Percentiles rank a stretch among this genome's conserved stretches.
Conservation (phyloP, 2,329 filamentous ascomycete genomes). For the Tolypocladium pustulatum region DNA sequence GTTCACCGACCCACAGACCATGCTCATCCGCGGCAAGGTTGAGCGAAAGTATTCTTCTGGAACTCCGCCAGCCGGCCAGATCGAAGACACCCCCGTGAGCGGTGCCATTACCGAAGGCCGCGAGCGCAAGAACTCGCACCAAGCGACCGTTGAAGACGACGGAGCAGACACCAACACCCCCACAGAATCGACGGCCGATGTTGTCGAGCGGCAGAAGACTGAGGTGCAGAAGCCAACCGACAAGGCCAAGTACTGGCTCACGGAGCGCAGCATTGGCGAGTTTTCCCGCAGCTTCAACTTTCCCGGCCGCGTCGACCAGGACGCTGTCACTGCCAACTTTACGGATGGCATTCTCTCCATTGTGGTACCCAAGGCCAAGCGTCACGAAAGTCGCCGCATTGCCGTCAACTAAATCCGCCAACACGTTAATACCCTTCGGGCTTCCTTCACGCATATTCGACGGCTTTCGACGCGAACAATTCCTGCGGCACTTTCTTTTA, state of each 20-base stretch:
- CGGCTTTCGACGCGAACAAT: not conserved
- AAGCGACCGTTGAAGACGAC: conserved; percentile 59
- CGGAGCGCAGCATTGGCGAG: conserved; percentile 54
- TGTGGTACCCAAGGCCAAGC: conserved; percentile 55
- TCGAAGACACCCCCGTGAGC: conserved; percentile 30
- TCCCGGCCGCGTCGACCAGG: conserved; percentile 51
- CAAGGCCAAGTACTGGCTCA: conserved; percentile 58
- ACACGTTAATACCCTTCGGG: not conserved
- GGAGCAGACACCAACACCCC: conserved; percentile 18
- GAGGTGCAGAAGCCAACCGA: conserved; percentile 20
- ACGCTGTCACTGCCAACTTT: conserved; percentile 49
- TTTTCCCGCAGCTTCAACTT: conserved; percentile 62
- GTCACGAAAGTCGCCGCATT: conserved; percentile 46
- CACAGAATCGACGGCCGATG: conserved; percentile 11
- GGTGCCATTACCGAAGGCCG: conserved; percentile 31
- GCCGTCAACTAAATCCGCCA: conserved; percentile 31
- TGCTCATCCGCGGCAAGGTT: conserved; percentile 58
- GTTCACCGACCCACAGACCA: conserved; percentile 65
- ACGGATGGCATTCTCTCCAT: conserved; percentile 57
- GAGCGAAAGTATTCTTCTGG: conserved; percentile 53
- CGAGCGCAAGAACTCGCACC: conserved; percentile 31
- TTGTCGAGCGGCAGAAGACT: conserved; percentile 15
- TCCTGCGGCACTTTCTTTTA: not conserved
- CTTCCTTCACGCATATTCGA: not conserved
- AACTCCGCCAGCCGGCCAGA: conserved; percentile 33